Evolutionary conservation across 2,329 filamentous ascomycete genomes (phyloP).

Genomic region (Sporothrix euskadiensis): DNA sequence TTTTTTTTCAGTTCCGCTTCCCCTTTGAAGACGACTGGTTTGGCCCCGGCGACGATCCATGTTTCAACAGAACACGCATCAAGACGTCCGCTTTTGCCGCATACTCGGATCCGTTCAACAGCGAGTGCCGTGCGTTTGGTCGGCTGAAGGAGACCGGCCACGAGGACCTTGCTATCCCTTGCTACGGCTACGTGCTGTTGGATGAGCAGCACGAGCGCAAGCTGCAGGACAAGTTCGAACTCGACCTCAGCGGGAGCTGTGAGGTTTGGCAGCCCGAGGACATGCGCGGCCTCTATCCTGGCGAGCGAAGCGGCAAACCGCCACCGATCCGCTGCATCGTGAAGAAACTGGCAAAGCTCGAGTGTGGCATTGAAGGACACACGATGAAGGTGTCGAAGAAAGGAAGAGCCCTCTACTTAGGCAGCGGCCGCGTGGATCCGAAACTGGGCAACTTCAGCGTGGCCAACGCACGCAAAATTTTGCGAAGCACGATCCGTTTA

Average conservation of each 20-base stretch:
- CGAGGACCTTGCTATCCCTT: not conserved
- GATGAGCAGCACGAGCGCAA: constrained; percentile 5
- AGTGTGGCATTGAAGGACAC: not conserved
- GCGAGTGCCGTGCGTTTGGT: constrained; percentile 1
- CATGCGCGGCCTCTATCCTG: not conserved
- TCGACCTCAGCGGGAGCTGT: not conserved
- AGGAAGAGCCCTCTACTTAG: not conserved
- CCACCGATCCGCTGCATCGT: not conserved
- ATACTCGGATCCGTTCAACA: constrained; percentile 1
- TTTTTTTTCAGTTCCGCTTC: not conserved
- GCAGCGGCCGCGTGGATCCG: not conserved
- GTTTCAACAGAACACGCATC: not conserved
- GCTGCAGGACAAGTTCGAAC: constrained; percentile 1
- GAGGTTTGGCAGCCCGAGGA: not conserved
- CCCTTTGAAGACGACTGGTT: not conserved
- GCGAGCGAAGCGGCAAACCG: not conserved
- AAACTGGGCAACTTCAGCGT: not conserved
- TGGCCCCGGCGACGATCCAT: not conserved
- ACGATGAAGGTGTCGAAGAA: not conserved
- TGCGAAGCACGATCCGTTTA: not conserved
- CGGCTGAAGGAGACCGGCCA: constrained; percentile 2
- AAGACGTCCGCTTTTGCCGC: not conserved
- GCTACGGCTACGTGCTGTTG: constrained; percentile 2
- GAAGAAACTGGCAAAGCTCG: not conserved
- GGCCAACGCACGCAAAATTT: not conserved